Percentiles rank a stretch among this genome's conserved stretches.
phyloP scores from a whole-genome alignment of 352 stramenopile genomes.

The Nannochloropsis limnetica region DNA sequence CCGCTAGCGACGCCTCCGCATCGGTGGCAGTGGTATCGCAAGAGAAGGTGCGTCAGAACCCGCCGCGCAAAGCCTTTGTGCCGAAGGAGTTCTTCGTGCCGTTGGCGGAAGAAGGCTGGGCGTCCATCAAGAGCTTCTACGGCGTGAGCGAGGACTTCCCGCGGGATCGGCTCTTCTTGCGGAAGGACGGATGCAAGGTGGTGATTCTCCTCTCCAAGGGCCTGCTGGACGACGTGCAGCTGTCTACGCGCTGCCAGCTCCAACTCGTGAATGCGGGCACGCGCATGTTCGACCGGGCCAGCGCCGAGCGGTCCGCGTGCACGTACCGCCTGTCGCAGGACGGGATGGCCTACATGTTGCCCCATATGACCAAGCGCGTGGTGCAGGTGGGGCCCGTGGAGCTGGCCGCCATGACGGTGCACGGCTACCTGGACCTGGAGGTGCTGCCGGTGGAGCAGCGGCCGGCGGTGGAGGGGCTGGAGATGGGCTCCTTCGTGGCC shows the following conservation, averaged over 20 bases:
- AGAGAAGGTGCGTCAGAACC: neutral
- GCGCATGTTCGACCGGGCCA: constrained; percentile 80
- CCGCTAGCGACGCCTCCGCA: constrained; percentile 32
- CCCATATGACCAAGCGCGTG: constrained; percentile 72
- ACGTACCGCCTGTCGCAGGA: constrained; percentile 77
- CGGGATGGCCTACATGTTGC: constrained; percentile 68
- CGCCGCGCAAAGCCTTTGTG: constrained; percentile 13
- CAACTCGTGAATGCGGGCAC: constrained; percentile 78
- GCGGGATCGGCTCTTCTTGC: constrained; percentile 67
- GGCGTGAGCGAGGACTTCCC: constrained; percentile 63
- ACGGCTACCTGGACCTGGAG: neutral
- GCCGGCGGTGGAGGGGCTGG: neutral
- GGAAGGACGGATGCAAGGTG: constrained; percentile 70
- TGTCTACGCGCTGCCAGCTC: constrained; percentile 35
- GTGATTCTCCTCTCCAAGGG: constrained; percentile 67
- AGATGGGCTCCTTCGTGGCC: constrained; percentile 9
- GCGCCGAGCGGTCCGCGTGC: constrained; percentile 60
- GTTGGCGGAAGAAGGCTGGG: constrained; percentile 33
- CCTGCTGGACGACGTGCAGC: constrained; percentile 22
- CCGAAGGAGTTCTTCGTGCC: constrained; percentile 32
- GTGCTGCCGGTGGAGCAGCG: neutral
- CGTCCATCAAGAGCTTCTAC: constrained; percentile 62
- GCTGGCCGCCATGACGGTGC: neutral
- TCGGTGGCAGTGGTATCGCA: constrained; percentile 46
- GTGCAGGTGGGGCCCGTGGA: constrained; percentile 43